phyloP scores from a whole-genome alignment of 306 rosid species.

The Glycine soja region DNA sequence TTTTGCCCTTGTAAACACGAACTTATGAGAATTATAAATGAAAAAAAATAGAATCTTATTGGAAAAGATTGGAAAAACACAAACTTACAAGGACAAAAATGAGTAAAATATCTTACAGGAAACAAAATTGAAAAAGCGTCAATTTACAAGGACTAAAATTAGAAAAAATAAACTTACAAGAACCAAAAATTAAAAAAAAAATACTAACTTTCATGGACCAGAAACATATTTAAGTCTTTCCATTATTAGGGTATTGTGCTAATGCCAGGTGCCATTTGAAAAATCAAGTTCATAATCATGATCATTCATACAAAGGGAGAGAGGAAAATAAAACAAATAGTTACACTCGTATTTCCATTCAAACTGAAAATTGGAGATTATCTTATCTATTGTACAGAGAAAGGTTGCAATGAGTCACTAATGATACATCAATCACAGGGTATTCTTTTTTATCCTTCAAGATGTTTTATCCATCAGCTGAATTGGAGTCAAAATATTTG shows the following conservation, averaged over 20 bases:
- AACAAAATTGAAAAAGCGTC: too few relatives aligned
- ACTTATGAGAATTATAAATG: too few relatives aligned
- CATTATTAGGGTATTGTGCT: background rate
- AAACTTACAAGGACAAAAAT: too few relatives aligned
- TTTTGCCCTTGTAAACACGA: too few relatives aligned
- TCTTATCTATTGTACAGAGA: constrained; percentile 37
- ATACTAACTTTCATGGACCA: too few relatives aligned
- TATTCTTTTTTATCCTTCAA: constrained; percentile 41
- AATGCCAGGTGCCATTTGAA: constrained; percentile 13
- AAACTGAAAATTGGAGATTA: constrained; percentile 9
- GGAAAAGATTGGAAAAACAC: too few relatives aligned
- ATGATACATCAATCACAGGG: constrained; percentile 40
- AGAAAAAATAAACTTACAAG: too few relatives aligned
- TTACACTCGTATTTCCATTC: constrained; percentile 17
- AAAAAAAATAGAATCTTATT: too few relatives aligned
- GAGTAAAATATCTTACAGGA: too few relatives aligned
- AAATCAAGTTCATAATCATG: background rate
- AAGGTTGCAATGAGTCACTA: constrained; percentile 14
- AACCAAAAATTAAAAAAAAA: too few relatives aligned
- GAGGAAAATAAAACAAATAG: background rate
- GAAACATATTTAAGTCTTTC: too few relatives aligned
- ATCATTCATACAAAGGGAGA: constrained; percentile 22
- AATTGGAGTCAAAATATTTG: constrained; percentile 84
- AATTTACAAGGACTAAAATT: too few relatives aligned
- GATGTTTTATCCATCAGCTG: constrained; percentile 90